Conservation (phyloP, 2,329 filamentous ascomycete species). For the Xylaria sp. region DNA sequence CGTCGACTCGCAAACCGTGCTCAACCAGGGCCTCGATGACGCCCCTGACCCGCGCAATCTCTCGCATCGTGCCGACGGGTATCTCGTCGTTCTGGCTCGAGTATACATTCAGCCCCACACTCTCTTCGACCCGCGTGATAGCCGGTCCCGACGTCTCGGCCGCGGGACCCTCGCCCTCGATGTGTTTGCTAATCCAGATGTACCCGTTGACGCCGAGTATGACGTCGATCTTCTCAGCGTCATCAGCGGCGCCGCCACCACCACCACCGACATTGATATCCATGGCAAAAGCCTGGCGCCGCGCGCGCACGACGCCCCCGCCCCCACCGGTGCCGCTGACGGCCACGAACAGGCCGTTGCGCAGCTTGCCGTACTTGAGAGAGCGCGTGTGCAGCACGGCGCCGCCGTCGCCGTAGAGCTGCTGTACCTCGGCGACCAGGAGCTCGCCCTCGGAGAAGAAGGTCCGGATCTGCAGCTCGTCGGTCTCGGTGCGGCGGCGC, state of each 20-base stretch:
- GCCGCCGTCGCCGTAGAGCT: constrained; percentile 84
- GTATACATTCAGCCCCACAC: constrained; percentile 85
- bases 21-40: constrained; percentile 87
- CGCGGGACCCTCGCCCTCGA: constrained; percentile 66
- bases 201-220: constrained; percentile 96
- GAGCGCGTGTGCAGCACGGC: constrained; percentile 90
- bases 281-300: constrained; percentile 89
- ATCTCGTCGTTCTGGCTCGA: constrained; percentile 95
- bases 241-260: constrained; percentile 47
- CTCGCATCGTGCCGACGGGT: constrained; percentile 77
- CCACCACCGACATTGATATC: constrained; percentile 54
- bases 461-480: constrained; percentile 96
- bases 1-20: constrained; percentile 84
- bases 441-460: constrained; percentile 97
- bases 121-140: constrained; percentile 91
- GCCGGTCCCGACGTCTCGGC: constrained; percentile 60
- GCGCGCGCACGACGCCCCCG: constrained; percentile 82
- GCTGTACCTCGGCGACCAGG: constrained; percentile 93
- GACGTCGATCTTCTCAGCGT: constrained; percentile 79
- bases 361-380: constrained; percentile 92
- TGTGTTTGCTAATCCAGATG: constrained; percentile 92
- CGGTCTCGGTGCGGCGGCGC: constrained; percentile 89
- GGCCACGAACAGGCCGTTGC: constrained; percentile 89
- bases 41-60: constrained; percentile 86
- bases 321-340: constrained; percentile 86